Evolutionary conservation across 2,329 filamentous ascomycete species (phyloP), one percentile per base, ranked within the genome.

Genomic region (Fusarium mangiferae): DNA sequence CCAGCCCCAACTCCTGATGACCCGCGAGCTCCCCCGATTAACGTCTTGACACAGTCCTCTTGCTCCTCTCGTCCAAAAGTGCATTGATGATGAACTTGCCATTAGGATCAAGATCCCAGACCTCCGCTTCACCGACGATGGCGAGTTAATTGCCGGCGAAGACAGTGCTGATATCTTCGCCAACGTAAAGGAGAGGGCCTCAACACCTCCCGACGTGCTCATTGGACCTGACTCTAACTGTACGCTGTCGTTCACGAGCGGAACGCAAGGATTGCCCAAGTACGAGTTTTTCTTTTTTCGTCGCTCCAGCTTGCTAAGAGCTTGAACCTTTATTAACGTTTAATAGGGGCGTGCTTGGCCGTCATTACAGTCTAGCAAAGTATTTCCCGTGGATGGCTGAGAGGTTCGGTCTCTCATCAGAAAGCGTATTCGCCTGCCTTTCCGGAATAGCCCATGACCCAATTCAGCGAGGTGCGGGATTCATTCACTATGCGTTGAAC

Each of bases 401-500:
- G 22, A 60, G 86, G 5, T 98, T 98, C 81, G 86, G 90, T 55
- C 87, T 97, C 54, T 91, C 90, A 2, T 87, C 91, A 14, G 88
- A 94, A 46, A 92, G 92, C 80, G 89, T 88, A 72, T 98, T 97
- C 79, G 94, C 95, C 7, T 91, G 95, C 85, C 87, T 98, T 13
- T 93, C 90, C 55, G 95, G 95, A 52, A 97, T 98, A 77, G 93
- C 93, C 7, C 93, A 96, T 80, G 90, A 92, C 74, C 90, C 90
- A 17, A 56, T 73, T 11, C 70, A 91, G 80, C 80, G 89, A 75
- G 54, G 39, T 57, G 22, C 28, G 54, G 22, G 22, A 22, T 57
- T 35, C 38, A 15, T 57, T 57, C 30, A 44, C 39, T 15, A 26
- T 26, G 28, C 22, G 18, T 45, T 35, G 26, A 56, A 33, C 30